phyloP scores from a whole-genome alignment of 2,329 filamentous ascomycete species.

The Bipolaris cookei region DNA sequence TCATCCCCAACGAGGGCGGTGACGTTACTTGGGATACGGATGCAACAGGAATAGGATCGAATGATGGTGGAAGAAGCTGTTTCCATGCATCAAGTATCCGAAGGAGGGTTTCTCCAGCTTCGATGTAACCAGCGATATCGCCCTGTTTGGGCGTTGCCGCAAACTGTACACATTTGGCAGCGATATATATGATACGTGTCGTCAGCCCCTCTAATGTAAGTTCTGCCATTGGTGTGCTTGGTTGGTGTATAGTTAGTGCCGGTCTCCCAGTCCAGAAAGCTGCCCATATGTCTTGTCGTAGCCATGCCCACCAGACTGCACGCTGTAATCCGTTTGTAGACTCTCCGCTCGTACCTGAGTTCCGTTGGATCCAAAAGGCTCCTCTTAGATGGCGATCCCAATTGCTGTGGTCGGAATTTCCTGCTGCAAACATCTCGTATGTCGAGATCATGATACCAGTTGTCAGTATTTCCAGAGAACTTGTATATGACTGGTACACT shows the following conservation, averaged over 20 bases:
- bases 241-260: slow-evolving; percentile 64
- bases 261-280: slow-evolving; percentile 64
- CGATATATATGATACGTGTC: slow-evolving; percentile 60
- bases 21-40: slow-evolving; percentile 12
- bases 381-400: slow-evolving; percentile 70
- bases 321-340: slow-evolving; percentile 60
- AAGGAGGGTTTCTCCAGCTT: slow-evolving; percentile 55
- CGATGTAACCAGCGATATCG: slow-evolving; percentile 49
- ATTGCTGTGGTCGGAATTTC: slow-evolving; percentile 49
- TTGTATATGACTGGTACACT: slow-evolving; percentile 63
- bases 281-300: slow-evolving; percentile 69
- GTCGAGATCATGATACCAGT: slow-evolving; percentile 66
- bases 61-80: slow-evolving; percentile 51
- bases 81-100: slow-evolving; percentile 60
- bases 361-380: slow-evolving; percentile 69
- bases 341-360: slow-evolving; percentile 64
- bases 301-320: slow-evolving; percentile 70
- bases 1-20: slow-evolving; percentile 10
- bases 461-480: slow-evolving; percentile 63
- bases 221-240: slow-evolving; percentile 55
- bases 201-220: slow-evolving; percentile 62
- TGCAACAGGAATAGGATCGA: slow-evolving; percentile 50
- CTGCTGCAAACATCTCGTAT: slow-evolving; percentile 69
- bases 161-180: slow-evolving; percentile 65
- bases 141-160: slow-evolving; percentile 57